Conservation (phyloP, 163 green algal species). For the Coccomyxa subellipsoidea region DNA sequence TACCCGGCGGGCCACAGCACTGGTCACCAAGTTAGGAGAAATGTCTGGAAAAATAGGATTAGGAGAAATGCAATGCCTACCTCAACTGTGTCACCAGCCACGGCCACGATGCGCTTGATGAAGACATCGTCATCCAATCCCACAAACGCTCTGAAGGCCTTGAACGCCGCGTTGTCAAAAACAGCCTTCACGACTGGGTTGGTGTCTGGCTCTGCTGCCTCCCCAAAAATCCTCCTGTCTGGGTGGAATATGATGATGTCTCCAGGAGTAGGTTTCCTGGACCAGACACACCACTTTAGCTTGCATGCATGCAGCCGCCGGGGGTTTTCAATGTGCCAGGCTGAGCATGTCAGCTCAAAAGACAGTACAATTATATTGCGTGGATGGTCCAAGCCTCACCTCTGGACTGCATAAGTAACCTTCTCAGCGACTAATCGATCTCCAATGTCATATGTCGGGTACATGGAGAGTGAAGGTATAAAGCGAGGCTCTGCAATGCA, state of each 20-base stretch:
- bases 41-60: too few relatives aligned
- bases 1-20: too few relatives aligned
- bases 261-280: conserved; percentile 49
- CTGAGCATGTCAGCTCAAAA: background rate
- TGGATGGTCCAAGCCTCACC: conserved; percentile 30
- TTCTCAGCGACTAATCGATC: conserved; percentile 96
- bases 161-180: background rate
- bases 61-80: conserved; percentile 34
- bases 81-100: conserved; percentile 92
- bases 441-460: conserved; percentile 91
- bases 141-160: background rate
- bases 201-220: background rate
- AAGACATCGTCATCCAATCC: conserved; percentile 67
- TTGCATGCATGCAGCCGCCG: background rate
- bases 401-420: conserved; percentile 84
- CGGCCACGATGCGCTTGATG: conserved; percentile 96
- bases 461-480: conserved; percentile 98
- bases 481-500: conserved; percentile 95
- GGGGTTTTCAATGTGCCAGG: background rate
- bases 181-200: conserved; percentile 5
- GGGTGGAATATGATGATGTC: conserved; percentile 98
- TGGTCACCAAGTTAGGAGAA: too few relatives aligned
- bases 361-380: background rate
- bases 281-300: background rate
- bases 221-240: conserved; percentile 34